phyloP scores from a whole-genome alignment of 345 rosid genomes.

The Salix udensis region DNA sequence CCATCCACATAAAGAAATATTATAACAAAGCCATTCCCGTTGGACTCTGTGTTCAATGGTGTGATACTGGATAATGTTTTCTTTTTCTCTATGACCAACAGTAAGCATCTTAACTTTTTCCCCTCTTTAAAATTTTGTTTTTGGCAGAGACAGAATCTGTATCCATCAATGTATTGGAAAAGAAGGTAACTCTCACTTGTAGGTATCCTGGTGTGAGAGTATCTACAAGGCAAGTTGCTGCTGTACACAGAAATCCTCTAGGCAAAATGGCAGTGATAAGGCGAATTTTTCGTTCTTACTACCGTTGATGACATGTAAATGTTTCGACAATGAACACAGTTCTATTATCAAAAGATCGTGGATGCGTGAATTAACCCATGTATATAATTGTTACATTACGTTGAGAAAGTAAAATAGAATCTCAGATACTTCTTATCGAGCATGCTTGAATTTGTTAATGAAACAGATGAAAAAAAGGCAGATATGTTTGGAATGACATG shows the following conservation, averaged over 20 bases:
- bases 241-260: slow-evolving; percentile 32
- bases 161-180: slow-evolving; percentile 59
- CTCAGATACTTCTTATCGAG: neutral
- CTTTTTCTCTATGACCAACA: neutral
- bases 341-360: neutral
- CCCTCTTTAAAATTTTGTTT: neutral
- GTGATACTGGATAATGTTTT: neutral
- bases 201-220: slow-evolving; percentile 44
- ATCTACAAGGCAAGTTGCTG: slow-evolving; percentile 29
- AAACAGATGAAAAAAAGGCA: neutral
- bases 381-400: slow-evolving; percentile 1
- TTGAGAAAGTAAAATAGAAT: slow-evolving; percentile 1
- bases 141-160: slow-evolving; percentile 70
- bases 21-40: too few relatives aligned
- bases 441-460: neutral
- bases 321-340: neutral
- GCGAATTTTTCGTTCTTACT: slow-evolving; percentile 40
- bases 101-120: neutral
- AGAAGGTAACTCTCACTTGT: slow-evolving; percentile 67
- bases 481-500: neutral
- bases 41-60: too few relatives aligned
- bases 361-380: neutral
- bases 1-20: too few relatives aligned
- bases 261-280: slow-evolving; percentile 54
- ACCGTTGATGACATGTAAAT: slow-evolving; percentile 14